phyloP scores from a whole-genome alignment of 2,329 filamentous ascomycete genomes.

The Shiraia bambusicola region DNA sequence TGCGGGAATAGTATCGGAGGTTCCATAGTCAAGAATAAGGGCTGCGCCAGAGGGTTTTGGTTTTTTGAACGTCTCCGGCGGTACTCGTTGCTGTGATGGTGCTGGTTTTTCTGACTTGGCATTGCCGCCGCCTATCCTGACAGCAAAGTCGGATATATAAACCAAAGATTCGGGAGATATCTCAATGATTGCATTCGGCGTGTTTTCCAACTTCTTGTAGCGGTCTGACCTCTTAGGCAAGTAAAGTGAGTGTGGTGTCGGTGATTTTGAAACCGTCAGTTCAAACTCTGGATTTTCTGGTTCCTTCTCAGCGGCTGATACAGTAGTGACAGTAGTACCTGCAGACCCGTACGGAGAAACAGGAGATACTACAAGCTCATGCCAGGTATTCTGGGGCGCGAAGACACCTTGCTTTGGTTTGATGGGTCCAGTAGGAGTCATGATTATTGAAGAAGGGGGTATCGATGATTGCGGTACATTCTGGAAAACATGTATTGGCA shows the following conservation, averaged over 20 bases:
- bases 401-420: slow-evolving; percentile 44
- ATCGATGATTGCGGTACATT: slow-evolving; percentile 57
- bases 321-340: slow-evolving; percentile 17
- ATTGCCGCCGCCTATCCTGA: slow-evolving; percentile 72
- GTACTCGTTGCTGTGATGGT: slow-evolving; percentile 18
- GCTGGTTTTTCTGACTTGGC: slow-evolving; percentile 12
- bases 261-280: slow-evolving; percentile 70
- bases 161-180: slow-evolving; percentile 84
- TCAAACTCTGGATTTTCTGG: slow-evolving; percentile 74
- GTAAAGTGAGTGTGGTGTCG: slow-evolving; percentile 81
- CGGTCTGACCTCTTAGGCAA: slow-evolving; percentile 79
- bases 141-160: slow-evolving; percentile 78
- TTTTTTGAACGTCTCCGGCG: slow-evolving; percentile 51
- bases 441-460: slow-evolving; percentile 43
- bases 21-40: slow-evolving; percentile 94
- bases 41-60: slow-evolving; percentile 74
- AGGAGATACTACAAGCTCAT: slow-evolving; percentile 48
- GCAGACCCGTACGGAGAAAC: slow-evolving; percentile 47
- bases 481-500: slow-evolving; percentile 95
- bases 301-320: slow-evolving; percentile 12
- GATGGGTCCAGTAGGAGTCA: slow-evolving; percentile 54
- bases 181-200: slow-evolving; percentile 74
- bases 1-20: slow-evolving; percentile 72
- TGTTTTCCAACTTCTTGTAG: slow-evolving; percentile 72
- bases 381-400: slow-evolving; percentile 44